Evolutionary conservation across 2,329 filamentous ascomycete genomes (phyloP), one percentile per base, ranked within the genome.

Genomic region (Diplodia mutila): DNA sequence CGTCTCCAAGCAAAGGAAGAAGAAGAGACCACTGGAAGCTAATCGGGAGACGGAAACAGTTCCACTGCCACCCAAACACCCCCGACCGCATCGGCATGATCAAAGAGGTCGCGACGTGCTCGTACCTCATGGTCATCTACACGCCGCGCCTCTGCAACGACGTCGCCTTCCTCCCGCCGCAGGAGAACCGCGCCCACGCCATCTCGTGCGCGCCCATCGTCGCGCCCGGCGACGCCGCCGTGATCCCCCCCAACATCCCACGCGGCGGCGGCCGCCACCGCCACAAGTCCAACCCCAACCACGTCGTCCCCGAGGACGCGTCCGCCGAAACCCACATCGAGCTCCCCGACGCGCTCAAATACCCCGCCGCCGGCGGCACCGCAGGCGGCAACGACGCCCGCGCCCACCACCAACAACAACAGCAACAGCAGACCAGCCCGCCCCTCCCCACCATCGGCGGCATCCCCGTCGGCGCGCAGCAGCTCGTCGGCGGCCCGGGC

Each of bases 111-210:
- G 91, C 90, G 2, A 97, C 93, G 12, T 97, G 94, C 80, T 89
- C 92, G 14, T 97, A 97, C 76, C 84, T 97, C 65, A 97, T 97
- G 93, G 88, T 97, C 37, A 87, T 97, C 70, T 91, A 97, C 76
- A 97, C 94, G 0, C 92, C 93, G 0, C 89, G 93, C 0, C 87
- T 97, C 14, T 97, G 94, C 81, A 88, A 90, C 75, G 94, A 97
- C 72, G 87, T 92, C 11, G 93, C 93, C 11, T 97, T 97, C 77
- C 83, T 91, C 65, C 93, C 94, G 0, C 92, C 93, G 0, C 88
- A 91, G 72, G 90, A 92, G 69, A 90, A 91, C 66, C 87, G 87
- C 68, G 89, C 92, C 6, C 91, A 97, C 75, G 81, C 87, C 11
- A 93, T 97, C 69, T 87, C 85, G 69, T 97, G 94, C 76, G 86